phyloP scores from a whole-genome alignment of 495 filamentous ascomycete genomes.

The Penicillium subrubescens region DNA sequence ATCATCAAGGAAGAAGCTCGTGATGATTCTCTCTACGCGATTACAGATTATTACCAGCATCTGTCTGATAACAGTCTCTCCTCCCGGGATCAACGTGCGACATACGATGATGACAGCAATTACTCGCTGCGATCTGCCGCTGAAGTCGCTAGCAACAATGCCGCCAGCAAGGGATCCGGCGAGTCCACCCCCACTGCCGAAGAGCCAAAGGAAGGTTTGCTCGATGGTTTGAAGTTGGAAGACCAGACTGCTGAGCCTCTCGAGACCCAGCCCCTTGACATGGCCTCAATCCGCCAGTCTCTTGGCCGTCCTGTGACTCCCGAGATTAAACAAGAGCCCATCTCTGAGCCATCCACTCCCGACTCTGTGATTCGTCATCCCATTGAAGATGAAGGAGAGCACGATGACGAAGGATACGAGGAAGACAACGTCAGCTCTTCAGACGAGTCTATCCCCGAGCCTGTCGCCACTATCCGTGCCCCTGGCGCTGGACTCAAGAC shows the following conservation, averaged over 20 bases:
- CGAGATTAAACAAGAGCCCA: slow-evolving; percentile 51
- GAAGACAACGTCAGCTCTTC: slow-evolving; percentile 32
- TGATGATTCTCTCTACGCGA: slow-evolving; percentile 68
- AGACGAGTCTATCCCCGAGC: slow-evolving; percentile 69
- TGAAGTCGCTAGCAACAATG: slow-evolving; percentile 19
- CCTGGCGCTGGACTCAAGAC: slow-evolving; percentile 88
- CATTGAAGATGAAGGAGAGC: slow-evolving; percentile 35
- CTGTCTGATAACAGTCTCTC: slow-evolving; percentile 52
- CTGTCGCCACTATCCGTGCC: slow-evolving; percentile 85
- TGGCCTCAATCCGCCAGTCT: slow-evolving; percentile 53
- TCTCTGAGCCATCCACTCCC: slow-evolving; percentile 73
- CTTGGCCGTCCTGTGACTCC: slow-evolving; percentile 66
- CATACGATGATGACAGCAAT: slow-evolving; percentile 51
- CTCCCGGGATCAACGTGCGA: slow-evolving; percentile 43
- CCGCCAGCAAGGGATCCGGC: slow-evolving; percentile 16
- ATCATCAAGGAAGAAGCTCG: slow-evolving; percentile 67
- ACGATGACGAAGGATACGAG: slow-evolving; percentile 29
- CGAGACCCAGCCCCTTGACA: slow-evolving; percentile 36
- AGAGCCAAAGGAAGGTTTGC: neutral
- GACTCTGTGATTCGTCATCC: slow-evolving; percentile 93
- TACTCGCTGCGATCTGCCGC: slow-evolving; percentile 50
- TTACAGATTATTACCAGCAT: slow-evolving; percentile 58
- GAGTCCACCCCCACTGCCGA: slow-evolving; percentile 39
- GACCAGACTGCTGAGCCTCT: neutral
- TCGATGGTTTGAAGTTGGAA: neutral